Base-by-base conservation (phyloP, 2,329 filamentous ascomycete genomes). In the Nigrograna mackinnonii region DNA sequence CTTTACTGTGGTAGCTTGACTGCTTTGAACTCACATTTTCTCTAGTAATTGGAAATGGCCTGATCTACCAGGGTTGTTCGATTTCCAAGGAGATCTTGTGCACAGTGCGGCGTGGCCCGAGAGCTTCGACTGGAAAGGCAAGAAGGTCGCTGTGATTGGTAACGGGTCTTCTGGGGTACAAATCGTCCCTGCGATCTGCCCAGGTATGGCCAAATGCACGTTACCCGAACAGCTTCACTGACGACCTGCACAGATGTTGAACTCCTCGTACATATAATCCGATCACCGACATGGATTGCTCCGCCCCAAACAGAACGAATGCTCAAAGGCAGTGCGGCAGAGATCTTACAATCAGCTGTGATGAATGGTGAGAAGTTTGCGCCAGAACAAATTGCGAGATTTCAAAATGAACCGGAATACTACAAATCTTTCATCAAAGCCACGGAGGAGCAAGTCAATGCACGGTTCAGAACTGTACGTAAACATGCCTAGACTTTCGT, bases 21-120 rank as follows among this genome's bases (percentile, higher is more conserved):
- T 28, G 24, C 14, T 28, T 28, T 2, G 2, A 11, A 14, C 24
- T 34, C 13, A 18, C 3, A 34, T 18, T 34, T 9, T 13, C 12
- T 12, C 11, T 16, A 34, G 31, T 50, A 74, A 75, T 47, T 78
- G 71, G 63, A 66, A 70, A 38, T 78, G 74, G 70, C 80, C 80
- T 2, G 69, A 73, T 14, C 73, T 83, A 16, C 70, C 74, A 0
- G 81, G 80, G 0, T 47, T 78, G 0, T 49, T 72, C 2, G 66
- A 63, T 12, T 85, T 81, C 63, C 60, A 72, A 37, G 80, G 80
- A 6, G 55, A 63, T 5, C 60, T 82, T 3, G 69, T 82, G 32
- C 81, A 85, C 54, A 78, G 77, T 0, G 75, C 81, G 1, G 68
- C 72, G 24, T 85, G 79, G 79, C 72, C 78, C 1, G 59, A 76